Base-by-base conservation (phyloP, 306 rosid genomes). In the Cucurbita pepo region DNA sequence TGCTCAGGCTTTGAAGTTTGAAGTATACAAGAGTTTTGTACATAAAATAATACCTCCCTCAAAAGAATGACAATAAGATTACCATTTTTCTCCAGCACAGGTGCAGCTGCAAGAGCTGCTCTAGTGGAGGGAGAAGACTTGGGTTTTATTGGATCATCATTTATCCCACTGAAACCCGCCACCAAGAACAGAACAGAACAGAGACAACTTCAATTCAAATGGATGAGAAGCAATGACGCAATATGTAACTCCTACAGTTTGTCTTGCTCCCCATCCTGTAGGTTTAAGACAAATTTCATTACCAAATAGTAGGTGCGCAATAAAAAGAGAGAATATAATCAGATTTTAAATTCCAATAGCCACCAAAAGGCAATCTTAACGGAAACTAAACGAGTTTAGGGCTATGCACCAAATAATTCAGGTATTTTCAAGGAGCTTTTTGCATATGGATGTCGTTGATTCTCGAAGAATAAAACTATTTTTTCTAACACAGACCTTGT, bases 211-310 rank as follows among this genome's bases (percentile, higher is more conserved):
- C 52, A 63, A 63, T 41, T 63, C 70, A 41, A 63, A 63, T 9
- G 36, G 48, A 41, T 63, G 70, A 40, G 70, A 40, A 40, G 47
- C 50, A 63, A 18, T 10, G 36, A 64, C 18, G 40, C 25, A 30
- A 64, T n/a, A 30, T 63, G 70, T 25, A 63, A 63, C 74, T 56
- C 52, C 69, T 73, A 79, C 47, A 50, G 67, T 25, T 84, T 81
- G 45, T 65, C 79, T 73, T 78, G 75, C 77, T 85, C 83, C 69
- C 85, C 90, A 73, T 88, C 88, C 90, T 88, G 82, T 5, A 12
- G 63, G 77, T 79, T 73, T 11, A 56, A 67, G 38, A 37, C 50
- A 37, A 54, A 38, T 36, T 40, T 53, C 19, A 71, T 36, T 52
- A 71, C 21, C 8, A 34, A 53, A 37, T 34, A 51, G 19, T 51